A percentile compares a stretch with the other conserved stretches of the same genome.
These are phyloP conservation scores for Bathelium albidoporum DNA, from an alignment of 495 filamentous ascomycete genomes.

Conservation along the genomic window DNA sequence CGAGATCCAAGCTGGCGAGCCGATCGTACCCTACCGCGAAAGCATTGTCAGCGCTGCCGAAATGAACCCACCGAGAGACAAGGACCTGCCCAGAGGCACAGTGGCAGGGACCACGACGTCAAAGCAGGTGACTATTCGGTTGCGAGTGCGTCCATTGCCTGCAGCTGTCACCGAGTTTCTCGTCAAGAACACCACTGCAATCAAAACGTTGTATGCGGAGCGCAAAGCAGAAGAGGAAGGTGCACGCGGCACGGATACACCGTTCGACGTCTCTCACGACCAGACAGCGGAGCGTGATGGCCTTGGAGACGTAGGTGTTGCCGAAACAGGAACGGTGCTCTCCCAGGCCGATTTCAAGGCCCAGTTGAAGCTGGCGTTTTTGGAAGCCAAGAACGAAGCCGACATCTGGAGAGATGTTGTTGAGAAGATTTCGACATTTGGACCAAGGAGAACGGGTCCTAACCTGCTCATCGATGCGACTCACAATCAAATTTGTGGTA, in stretches of 20 bases:
- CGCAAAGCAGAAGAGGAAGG: constrained; percentile 39
- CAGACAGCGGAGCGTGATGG: constrained; percentile 21
- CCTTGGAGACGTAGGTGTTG: constrained; percentile 33
- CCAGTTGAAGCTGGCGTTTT: constrained; percentile 56
- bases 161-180: constrained; percentile 74
- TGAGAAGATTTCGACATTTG: constrained; percentile 79
- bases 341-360: constrained; percentile 64
- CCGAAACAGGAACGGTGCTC: constrained; percentile 44
- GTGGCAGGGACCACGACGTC: constrained; percentile 66
- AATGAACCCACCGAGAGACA: constrained; percentile 81
- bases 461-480: constrained; percentile 87
- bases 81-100: constrained; percentile 77
- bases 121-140: constrained; percentile 68
- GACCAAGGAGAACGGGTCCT: constrained; percentile 71
- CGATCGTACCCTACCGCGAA: constrained; percentile 93
- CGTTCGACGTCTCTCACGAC: constrained; percentile 5
- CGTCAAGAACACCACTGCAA: constrained; percentile 60
- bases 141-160: constrained; percentile 76
- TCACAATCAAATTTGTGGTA: constrained; percentile 56
- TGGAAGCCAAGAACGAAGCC: constrained; percentile 50
- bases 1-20: constrained; percentile 86
- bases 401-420: constrained; percentile 70
- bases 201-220: constrained; percentile 71
- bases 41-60: constrained; percentile 77
- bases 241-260: constrained; percentile 8